phyloP scores from a whole-genome alignment of 371 early-diverging fungal genomes.

The Apophysomyces sp. region DNA sequence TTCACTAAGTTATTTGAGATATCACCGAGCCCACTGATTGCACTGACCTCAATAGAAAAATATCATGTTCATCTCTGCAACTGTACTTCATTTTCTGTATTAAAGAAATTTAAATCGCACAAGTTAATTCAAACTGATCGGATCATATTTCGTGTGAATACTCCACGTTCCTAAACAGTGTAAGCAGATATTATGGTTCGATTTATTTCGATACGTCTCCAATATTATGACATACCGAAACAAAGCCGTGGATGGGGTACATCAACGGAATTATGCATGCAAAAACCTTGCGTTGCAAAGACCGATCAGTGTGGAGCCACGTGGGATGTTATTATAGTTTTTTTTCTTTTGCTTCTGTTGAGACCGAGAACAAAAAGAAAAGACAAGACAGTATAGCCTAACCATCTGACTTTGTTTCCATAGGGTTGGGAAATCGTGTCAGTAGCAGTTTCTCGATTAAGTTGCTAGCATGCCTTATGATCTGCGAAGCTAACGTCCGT shows the following conservation, averaged over 20 bases:
- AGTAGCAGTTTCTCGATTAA: background rate
- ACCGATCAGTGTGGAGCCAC: background rate
- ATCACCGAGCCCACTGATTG: background rate
- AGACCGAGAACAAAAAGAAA: background rate
- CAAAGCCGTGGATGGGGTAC: background rate
- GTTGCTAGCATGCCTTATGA: background rate
- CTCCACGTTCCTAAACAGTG: no score
- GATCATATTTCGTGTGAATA: background rate
- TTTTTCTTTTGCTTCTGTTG: background rate
- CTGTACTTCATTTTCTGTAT: background rate
- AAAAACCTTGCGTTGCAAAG: background rate
- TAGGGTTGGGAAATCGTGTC: background rate
- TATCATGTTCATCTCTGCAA: background rate
- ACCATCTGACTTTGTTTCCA: background rate
- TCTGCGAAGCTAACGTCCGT: background rate
- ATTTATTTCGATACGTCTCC: background rate
- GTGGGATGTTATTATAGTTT: background rate
- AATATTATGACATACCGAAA: background rate
- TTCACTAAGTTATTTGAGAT: constrained; percentile 3
- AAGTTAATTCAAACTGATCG: background rate
- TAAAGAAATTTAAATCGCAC: background rate
- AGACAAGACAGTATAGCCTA: background rate
- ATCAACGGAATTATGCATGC: background rate
- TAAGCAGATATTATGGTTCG: background rate
- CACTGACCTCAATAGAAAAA: background rate